A percentile compares a stretch with the other conserved stretches of the same genome.
Evolutionary conservation across 2,329 filamentous ascomycete species (phyloP).

Genomic region (Botryosphaeria agaves): DNA sequence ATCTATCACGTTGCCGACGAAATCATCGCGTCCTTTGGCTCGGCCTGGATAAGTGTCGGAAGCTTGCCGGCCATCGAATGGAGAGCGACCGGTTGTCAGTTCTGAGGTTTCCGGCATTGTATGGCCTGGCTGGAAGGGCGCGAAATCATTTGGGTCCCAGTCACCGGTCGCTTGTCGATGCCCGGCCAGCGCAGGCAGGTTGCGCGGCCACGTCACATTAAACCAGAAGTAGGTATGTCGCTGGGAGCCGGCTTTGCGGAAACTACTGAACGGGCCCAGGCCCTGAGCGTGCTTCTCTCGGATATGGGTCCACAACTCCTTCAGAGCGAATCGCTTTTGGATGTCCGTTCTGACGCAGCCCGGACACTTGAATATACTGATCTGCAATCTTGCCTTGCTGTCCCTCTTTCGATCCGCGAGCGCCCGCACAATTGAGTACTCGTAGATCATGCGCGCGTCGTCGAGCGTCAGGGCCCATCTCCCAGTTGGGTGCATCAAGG

Average conservation of each 20-base stretch:
- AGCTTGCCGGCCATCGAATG: constrained; percentile 7
- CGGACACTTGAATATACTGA: constrained; percentile 10
- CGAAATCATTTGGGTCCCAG: constrained; percentile 11
- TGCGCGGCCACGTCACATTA: constrained; percentile 13
- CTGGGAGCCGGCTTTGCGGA: constrained; percentile 6
- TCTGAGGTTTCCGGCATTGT: neutral
- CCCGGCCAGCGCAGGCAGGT: constrained; percentile 13
- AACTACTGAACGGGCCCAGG: constrained; percentile 10
- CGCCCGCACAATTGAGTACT: constrained; percentile 9
- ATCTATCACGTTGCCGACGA: constrained; percentile 9
- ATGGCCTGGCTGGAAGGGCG: constrained; percentile 5
- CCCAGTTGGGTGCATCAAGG: neutral
- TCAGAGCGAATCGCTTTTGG: constrained; percentile 6
- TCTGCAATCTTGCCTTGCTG: constrained; percentile 3
- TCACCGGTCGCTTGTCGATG: constrained; percentile 10
- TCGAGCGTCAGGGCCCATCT: constrained; percentile 4
- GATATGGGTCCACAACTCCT: constrained; percentile 14
- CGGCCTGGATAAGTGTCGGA: neutral
- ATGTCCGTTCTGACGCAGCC: constrained; percentile 12
- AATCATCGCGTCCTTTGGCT: too few relatives aligned
- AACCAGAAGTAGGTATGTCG: constrained; percentile 11
- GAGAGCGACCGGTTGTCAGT: constrained; percentile 4
- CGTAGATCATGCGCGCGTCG: constrained; percentile 14
- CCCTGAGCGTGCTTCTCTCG: constrained; percentile 8
- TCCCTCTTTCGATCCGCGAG: too few relatives aligned